These are phyloP conservation scores for Sonneratia caseolaris DNA, from an alignment of 345 rosid species.

Conservation along the genomic window DNA sequence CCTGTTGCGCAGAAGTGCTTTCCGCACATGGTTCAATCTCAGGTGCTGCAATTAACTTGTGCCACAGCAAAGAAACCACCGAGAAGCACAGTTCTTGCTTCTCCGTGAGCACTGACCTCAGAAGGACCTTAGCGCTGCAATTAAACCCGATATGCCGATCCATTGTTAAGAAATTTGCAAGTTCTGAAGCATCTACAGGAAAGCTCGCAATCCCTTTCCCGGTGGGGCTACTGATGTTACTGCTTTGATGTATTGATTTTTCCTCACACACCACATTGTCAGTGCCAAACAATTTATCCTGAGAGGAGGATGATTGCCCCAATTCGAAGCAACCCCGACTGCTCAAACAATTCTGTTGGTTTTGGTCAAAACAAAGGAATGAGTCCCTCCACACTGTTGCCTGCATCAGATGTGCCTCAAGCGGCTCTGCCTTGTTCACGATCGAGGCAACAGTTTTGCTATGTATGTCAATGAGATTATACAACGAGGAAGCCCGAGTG, in stretches of 20 bases:
- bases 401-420: slow-evolving; percentile 58
- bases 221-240: slow-evolving; percentile 38
- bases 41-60: slow-evolving; percentile 79
- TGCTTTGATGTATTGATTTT: slow-evolving; percentile 25
- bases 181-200: slow-evolving; percentile 83
- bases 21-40: slow-evolving; percentile 81
- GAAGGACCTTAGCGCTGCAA: slow-evolving; percentile 70
- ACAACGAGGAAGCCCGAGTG: slow-evolving; percentile 69
- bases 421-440: slow-evolving; percentile 84
- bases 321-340: slow-evolving; percentile 34
- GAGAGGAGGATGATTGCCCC: slow-evolving; percentile 28
- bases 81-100: slow-evolving; percentile 93
- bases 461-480: slow-evolving; percentile 89
- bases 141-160: slow-evolving; percentile 84
- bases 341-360: slow-evolving; percentile 37
- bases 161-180: slow-evolving; percentile 86
- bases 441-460: slow-evolving; percentile 88
- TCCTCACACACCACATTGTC: slow-evolving; percentile 40
- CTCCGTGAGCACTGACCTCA: slow-evolving; percentile 74
- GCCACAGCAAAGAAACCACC: slow-evolving; percentile 90
- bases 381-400: slow-evolving; percentile 59
- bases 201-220: slow-evolving; percentile 53
- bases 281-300: slow-evolving; percentile 27
- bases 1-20: slow-evolving; percentile 99
- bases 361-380: slow-evolving; percentile 26